phyloP scores from a whole-genome alignment of 1,284 basidiomycete species.

The Austroboletus rostrupii region DNA sequence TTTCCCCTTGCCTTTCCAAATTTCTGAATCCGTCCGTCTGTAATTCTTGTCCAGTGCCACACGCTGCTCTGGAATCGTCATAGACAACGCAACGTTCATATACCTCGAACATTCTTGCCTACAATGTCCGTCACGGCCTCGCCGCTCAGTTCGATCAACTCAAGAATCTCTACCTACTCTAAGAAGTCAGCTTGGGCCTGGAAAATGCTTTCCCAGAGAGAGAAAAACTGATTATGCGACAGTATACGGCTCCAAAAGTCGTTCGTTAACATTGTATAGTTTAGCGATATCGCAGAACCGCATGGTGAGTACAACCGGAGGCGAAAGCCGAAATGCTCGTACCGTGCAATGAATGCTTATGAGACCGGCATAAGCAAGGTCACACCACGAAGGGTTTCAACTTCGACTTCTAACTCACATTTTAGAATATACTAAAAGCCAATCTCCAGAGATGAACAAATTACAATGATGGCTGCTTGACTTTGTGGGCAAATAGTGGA shows the following conservation, averaged over 20 bases:
- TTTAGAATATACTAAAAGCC: no score
- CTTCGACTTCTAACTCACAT: no score
- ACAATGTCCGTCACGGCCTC: constrained; percentile 98
- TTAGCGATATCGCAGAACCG: constrained; percentile 72
- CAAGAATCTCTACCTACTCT: constrained; percentile 88
- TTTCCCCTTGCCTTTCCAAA: constrained; percentile 66
- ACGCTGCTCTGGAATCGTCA: constrained; percentile 54
- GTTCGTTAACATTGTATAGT: constrained; percentile 34
- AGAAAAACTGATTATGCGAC: constrained; percentile 82
- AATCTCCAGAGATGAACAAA: no score
- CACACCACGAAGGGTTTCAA: no score
- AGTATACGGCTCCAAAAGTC: constrained; percentile 63
- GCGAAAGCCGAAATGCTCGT: constrained; percentile 99
- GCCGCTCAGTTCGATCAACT: constrained; percentile 90
- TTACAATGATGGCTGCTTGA: no score
- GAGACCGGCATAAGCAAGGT: background rate
- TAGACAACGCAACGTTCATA: constrained; percentile 84
- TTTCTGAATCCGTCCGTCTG: constrained; percentile 68
- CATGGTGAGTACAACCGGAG: constrained; percentile 94
- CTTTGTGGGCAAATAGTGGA: no score
- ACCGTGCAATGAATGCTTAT: constrained; percentile 91
- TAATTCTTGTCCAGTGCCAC: constrained; percentile 76
- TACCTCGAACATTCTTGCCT: constrained; percentile 99
- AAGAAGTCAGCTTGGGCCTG: constrained; percentile 98
- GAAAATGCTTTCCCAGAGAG: constrained; percentile 94